phyloP scores from a whole-genome alignment of 768 basidiomycete genomes.

The Suillus subluteus region DNA sequence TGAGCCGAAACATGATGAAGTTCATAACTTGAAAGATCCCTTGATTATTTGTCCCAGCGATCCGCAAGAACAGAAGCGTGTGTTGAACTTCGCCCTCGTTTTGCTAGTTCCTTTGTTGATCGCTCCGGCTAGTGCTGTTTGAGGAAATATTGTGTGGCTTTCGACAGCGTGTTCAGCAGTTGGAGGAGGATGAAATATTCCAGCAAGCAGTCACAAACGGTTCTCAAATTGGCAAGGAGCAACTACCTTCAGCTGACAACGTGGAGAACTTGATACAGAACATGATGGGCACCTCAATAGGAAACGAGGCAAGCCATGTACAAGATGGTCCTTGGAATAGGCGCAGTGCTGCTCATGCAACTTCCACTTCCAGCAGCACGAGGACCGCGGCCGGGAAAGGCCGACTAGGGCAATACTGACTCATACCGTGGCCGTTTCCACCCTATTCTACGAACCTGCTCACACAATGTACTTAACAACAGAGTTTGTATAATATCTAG shows the following conservation, averaged over 20 bases:
- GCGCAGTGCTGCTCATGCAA: conserved; percentile 18
- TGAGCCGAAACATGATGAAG: conserved; percentile 41
- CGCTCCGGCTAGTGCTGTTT: conserved; percentile 33
- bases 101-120: not conserved
- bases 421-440: not conserved
- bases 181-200: conserved; percentile 50
- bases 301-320: conserved; percentile 17
- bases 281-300: conserved; percentile 38
- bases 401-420: conserved; percentile 13
- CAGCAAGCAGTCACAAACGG: conserved; percentile 42
- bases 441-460: too few relatives aligned
- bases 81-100: conserved; percentile 17
- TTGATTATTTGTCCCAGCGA: conserved; percentile 38
- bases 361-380: conserved; percentile 28
- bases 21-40: conserved; percentile 32
- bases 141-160: conserved; percentile 43
- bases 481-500: not conserved
- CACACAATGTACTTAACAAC: not conserved
- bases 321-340: conserved; percentile 37
- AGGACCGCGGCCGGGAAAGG: conserved; percentile 30
- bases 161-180: conserved; percentile 37
- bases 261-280: conserved; percentile 46
- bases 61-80: conserved; percentile 44
- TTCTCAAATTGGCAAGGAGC: conserved; percentile 39
- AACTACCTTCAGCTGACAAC: conserved; percentile 38